Base-by-base conservation (phyloP, 257 asterid species). In the Nicotiana obtusifolia region DNA sequence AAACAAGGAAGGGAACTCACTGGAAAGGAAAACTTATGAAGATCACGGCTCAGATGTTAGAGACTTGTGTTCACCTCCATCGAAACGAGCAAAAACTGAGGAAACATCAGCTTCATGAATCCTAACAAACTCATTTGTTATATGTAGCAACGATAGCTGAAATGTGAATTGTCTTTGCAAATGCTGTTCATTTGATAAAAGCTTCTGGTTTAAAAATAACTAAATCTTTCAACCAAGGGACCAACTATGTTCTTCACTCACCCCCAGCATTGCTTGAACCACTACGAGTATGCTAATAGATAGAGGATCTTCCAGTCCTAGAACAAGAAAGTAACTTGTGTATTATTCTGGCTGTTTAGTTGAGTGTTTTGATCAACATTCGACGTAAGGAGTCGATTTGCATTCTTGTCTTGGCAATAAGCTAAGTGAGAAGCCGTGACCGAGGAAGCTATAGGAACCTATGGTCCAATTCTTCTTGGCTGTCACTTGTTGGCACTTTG, bases 1-100 rank as follows among this genome's bases (percentile, higher is more conserved):
- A 0, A 64, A 65, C 44, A 54, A 71, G 56, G 78, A 88, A 75
- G 82, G 86, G 31, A 80, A 65, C 53, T 65, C 88, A 4, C 86
- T 84, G 0, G 89, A 88, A 71, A 80, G 68, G 20, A 64, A 73
- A 86, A 54, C 83, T 22, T 44, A 62, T 6, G 85, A 83, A 86
- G 91, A 76, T 68, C 69, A 61, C 44, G 91, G 85, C 31, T 59
- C 79, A 20, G 84, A 53, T n/a, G 81, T 13, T 30, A 30, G 79
- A 44, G 87, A 33, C 31, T 44, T 19, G 26, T 53, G 82, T 56
- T 59, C 64, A 5, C 88, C 86, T 5, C 83, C 88, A 20, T 10
- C 82, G 6, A 88, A 88, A 85, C 90, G 87, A 49, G 88, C 90
- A 81, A 92, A 86, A 89, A 73, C 84, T 22, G 82, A 85, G 52